Conservation (phyloP, 805 yeast species). For the Saccharomycopsis guyanensis region DNA sequence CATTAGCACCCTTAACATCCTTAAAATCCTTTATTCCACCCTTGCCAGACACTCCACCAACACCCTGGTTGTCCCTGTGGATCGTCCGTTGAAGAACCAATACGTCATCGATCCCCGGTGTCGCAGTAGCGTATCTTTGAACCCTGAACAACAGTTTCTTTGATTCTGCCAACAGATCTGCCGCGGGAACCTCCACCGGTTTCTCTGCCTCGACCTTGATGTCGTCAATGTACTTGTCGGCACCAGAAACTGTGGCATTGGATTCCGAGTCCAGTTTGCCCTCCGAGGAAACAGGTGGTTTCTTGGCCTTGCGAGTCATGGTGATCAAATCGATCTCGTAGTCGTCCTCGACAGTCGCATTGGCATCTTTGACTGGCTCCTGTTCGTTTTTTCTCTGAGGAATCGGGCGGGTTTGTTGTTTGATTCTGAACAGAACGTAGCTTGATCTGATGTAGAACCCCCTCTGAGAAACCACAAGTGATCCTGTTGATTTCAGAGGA, state of each 20-base stretch:
- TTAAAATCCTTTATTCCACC: too few relatives aligned
- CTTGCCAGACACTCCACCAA: too few relatives aligned
- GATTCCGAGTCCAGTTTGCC: not conserved
- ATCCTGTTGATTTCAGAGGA: too few relatives aligned
- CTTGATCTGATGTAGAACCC: not conserved
- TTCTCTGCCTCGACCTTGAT: not conserved
- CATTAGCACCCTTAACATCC: too few relatives aligned
- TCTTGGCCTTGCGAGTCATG: constrained; percentile 4
- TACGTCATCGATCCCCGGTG: constrained; percentile 5
- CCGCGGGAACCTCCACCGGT: not conserved
- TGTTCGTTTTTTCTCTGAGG: too few relatives aligned
- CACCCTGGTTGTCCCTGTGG: not conserved
- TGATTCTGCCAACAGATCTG: not conserved
- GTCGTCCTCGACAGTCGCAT: not conserved
- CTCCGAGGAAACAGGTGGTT: not conserved
- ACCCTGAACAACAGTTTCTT: not conserved
- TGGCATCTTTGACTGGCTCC: not conserved
- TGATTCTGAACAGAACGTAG: not conserved
- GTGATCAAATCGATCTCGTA: constrained; percentile 17
- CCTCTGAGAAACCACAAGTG: not conserved
- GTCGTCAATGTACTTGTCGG: constrained; percentile 2
- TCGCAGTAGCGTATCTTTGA: not conserved
- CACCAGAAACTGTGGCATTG: too few relatives aligned
- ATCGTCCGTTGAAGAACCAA: constrained; percentile 2
- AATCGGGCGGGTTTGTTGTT: not conserved